phyloP scores from a whole-genome alignment of 768 basidiomycete species.

The Scleroderma bovista region DNA sequence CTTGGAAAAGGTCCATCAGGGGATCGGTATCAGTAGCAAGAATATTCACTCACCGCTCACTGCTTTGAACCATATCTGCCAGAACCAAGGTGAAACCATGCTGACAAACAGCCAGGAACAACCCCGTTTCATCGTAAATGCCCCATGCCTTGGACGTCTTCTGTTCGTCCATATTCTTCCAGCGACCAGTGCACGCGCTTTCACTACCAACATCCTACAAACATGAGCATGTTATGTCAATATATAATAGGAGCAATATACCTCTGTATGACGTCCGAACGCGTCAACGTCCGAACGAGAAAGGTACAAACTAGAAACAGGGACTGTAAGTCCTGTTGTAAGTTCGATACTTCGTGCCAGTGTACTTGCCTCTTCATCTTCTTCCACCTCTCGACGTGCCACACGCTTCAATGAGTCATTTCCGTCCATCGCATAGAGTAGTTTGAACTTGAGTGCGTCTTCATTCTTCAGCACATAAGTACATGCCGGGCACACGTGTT shows the following conservation, averaged over 20 bases:
- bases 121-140: constrained; percentile 33
- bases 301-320: no score
- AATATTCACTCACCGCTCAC: constrained; percentile 31
- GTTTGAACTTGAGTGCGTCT: constrained; percentile 10
- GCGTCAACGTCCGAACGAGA: no score
- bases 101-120: constrained; percentile 32
- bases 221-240: background rate
- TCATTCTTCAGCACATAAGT: constrained; percentile 12
- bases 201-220: background rate
- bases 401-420: constrained; percentile 19
- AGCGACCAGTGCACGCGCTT: background rate
- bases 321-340: no score
- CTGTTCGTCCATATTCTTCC: background rate
- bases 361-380: constrained; percentile 18
- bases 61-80: constrained; percentile 31
- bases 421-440: constrained; percentile 7
- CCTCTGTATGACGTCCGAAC: no score
- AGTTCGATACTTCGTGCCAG: no score
- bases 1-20: background rate
- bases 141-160: constrained; percentile 20
- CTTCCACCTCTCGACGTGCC: constrained; percentile 28
- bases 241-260: no score
- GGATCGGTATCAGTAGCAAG: background rate
- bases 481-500: constrained; percentile 34
- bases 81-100: constrained; percentile 27